Evolutionary conservation across 2,329 filamentous ascomycete genomes (phyloP), one percentile per base, ranked within the genome.

Genomic region (Hymenoscyphus infarciens): DNA sequence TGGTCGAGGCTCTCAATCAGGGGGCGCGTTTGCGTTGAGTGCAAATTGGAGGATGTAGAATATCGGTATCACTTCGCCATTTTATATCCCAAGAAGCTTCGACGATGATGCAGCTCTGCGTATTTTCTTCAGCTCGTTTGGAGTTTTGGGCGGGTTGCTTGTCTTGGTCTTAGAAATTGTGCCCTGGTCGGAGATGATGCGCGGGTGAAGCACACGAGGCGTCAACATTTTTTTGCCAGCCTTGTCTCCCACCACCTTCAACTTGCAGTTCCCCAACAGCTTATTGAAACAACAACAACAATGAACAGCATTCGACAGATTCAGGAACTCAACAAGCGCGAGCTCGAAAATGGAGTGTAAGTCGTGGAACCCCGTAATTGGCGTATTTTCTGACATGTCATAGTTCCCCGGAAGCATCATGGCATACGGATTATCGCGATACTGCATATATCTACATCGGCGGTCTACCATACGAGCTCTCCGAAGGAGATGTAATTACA

Each of bases 241-340:
- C 59, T 61, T 25, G 59, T 61, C 42, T 54, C 35, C 45, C n/a
- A 22, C 15, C 25, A 27, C 25, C 25, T 27, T 27, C 25, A 27
- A 2, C 53, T 31, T 31, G 29, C 29, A 31, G 29, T 31, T 31
- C 53, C 27, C 27, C 25, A 55, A 55, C 53, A 52, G 16, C 53
- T 31, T 29, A 7, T 15, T 16, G 25, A 29, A 29, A 33, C 13
- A 8, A 55, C 53, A 29, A 55, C 27, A 55, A 27, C 10, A 31
- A 99, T 99, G 95, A 97, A 99, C 75, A 89, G 91, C 70, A 95
- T 99, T 70, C 90, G 92, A 70, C 88, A 92, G 63, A 95, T 97
- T 65, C 91, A 96, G 76, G 87, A 89, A 75, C 89, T 99, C 64
- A 99, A 99, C 76, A 92, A 95, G 80, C 88, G 88, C 70, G 95